These are phyloP conservation scores for Closterium sp. DNA, from an alignment of 139 green algal genomes.

Conservation along the genomic window DNA sequence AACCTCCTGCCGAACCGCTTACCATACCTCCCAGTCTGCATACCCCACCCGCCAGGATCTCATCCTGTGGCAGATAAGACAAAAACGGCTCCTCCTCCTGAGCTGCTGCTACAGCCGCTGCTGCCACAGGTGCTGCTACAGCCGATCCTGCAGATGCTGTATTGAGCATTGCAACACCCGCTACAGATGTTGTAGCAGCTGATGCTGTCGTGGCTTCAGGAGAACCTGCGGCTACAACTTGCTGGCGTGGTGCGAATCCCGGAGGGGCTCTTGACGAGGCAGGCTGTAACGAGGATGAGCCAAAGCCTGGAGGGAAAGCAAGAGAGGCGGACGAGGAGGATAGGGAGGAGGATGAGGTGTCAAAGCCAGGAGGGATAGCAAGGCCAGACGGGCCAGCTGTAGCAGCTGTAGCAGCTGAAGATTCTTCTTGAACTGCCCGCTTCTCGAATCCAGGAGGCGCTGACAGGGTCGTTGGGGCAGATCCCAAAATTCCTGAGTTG, in stretches of 20 bases:
- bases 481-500: not conserved
- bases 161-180: no score
- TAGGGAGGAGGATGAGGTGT: not conserved
- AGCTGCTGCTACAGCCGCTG: not conserved
- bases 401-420: not conserved
- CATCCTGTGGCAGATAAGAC: not conserved
- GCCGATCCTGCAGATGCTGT: not conserved
- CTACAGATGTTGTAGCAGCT: not conserved
- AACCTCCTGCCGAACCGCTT: no score
- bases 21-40: not conserved
- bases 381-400: not conserved
- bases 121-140: not conserved
- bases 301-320: not conserved
- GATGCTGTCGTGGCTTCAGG: no score
- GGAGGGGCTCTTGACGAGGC: not conserved
- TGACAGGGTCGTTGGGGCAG: not conserved
- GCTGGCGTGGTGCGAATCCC: not conserved
- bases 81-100: not conserved
- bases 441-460: not conserved
- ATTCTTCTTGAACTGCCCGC: not conserved
- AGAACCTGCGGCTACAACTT: not conserved
- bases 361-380: not conserved
- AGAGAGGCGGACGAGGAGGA: not conserved
- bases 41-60: not conserved
- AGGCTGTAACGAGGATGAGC: not conserved